Percentiles rank a stretch among this genome's conserved stretches.
phyloP scores from a whole-genome alignment of 441 rosid genomes.

The Populus hybrid region DNA sequence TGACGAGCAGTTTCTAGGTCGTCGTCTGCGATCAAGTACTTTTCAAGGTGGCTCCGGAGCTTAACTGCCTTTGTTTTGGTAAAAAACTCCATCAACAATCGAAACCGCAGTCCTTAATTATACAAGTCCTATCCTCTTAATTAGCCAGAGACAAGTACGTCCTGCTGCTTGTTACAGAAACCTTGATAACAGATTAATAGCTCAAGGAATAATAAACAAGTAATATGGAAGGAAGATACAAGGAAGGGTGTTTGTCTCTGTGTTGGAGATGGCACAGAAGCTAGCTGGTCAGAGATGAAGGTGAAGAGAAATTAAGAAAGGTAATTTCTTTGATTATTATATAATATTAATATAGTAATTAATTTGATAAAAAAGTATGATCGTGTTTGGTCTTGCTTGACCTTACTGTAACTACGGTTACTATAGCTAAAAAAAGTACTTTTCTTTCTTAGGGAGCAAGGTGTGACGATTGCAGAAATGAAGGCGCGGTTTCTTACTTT shows the following conservation, averaged over 20 bases:
- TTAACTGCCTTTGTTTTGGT: conserved; percentile 45
- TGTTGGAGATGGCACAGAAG: not conserved
- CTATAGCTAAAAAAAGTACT: not conserved
- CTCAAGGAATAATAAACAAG: not conserved
- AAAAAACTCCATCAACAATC: conserved; percentile 48
- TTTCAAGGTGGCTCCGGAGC: conserved; percentile 50
- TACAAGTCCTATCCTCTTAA: not conserved
- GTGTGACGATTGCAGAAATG: no score
- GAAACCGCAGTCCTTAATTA: not conserved
- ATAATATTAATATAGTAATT: not conserved
- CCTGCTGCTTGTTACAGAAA: not conserved
- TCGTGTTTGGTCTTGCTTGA: conserved; percentile 24
- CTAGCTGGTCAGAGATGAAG: not conserved
- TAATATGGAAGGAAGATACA: not conserved
- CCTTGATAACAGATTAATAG: not conserved
- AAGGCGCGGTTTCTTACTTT: not conserved
- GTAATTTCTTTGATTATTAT: not conserved
- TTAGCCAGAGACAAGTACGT: not conserved
- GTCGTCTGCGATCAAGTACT: conserved; percentile 48
- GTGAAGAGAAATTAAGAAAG: not conserved
- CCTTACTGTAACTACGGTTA: no score
- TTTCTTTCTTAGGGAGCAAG: not conserved
- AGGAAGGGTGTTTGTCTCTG: not conserved
- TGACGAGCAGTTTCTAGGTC: conserved; percentile 43
- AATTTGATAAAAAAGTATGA: conserved; percentile 15